These are phyloP conservation scores for Xylariomycetidae sp. DNA, from an alignment of 2,329 filamentous ascomycete species.

Conservation along the genomic window DNA sequence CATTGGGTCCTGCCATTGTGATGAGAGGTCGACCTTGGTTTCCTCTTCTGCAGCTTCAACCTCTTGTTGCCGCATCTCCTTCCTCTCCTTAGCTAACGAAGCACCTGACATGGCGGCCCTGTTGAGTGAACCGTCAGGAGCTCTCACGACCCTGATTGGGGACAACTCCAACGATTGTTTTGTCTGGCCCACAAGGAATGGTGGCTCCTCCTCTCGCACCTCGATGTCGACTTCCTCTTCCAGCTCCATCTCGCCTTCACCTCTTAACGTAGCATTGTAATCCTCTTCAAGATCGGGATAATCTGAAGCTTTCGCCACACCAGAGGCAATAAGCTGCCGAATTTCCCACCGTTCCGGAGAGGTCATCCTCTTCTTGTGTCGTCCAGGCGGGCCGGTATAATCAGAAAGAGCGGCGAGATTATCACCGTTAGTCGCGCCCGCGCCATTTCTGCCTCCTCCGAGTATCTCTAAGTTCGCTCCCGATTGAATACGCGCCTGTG, in stretches of 20 bases:
- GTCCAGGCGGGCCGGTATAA: conserved; percentile 48
- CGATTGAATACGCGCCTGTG: conserved; percentile 73
- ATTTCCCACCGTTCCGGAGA: conserved; percentile 98
- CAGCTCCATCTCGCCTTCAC: conserved; percentile 82
- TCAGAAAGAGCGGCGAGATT: conserved; percentile 61
- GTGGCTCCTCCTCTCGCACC: conserved; percentile 91
- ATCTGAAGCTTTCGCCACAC: conserved; percentile 85
- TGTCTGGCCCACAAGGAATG: conserved; percentile 91
- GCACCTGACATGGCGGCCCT: conserved; percentile 93
- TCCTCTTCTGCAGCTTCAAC: conserved; percentile 72
- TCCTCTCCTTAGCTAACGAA: conserved; percentile 79
- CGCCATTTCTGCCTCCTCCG: conserved; percentile 61
- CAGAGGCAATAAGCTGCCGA: conserved; percentile 90
- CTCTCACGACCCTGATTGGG: conserved; percentile 93
- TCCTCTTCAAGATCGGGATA: conserved; percentile 95
- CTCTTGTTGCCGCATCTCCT: conserved; percentile 85
- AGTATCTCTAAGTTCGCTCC: conserved; percentile 86
- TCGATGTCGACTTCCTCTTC: conserved; percentile 98
- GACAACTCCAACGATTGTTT: conserved; percentile 94
- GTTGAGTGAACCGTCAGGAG: conserved; percentile 96
- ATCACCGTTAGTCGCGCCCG: conserved; percentile 31
- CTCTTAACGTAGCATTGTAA: conserved; percentile 80
- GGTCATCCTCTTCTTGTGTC: conserved; percentile 85
- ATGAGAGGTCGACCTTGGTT: conserved; percentile 74
- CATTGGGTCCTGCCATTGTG: conserved; percentile 98